Evolutionary conservation across 2,329 filamentous ascomycete genomes (phyloP).

Genomic region (Paraconiothyrium sp.): DNA sequence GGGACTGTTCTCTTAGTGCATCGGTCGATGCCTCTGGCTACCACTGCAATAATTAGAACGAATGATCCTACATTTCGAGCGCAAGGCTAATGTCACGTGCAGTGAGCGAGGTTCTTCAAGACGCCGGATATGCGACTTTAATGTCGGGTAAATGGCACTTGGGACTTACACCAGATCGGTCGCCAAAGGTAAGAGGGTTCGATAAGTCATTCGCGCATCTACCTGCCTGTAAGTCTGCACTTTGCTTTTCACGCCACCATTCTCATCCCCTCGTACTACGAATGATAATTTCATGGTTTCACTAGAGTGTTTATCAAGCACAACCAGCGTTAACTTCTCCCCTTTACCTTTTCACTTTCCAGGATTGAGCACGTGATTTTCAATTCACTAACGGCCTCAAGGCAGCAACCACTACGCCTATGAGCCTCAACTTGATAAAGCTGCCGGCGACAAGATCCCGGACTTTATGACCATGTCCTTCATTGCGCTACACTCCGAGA

Average conservation of each 20-base stretch:
- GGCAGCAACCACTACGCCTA: constrained; percentile 62
- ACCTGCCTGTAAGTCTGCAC: constrained; percentile 58
- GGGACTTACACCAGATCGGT: constrained; percentile 66
- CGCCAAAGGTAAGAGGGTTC: constrained; percentile 67
- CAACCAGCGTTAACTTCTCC: too few species aligned
- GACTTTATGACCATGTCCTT: constrained; percentile 55
- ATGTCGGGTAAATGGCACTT: constrained; percentile 73
- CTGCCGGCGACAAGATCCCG: constrained; percentile 44
- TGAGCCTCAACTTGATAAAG: constrained; percentile 56
- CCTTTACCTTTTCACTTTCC: neutral
- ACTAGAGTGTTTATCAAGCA: too few species aligned
- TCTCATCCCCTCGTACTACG: neutral
- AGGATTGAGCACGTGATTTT: neutral
- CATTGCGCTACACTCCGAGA: constrained; percentile 52
- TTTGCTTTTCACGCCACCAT: neutral
- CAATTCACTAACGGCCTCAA: constrained; percentile 10
- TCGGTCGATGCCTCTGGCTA: too few species aligned
- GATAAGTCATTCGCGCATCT: constrained; percentile 68
- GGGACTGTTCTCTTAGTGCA: too few species aligned
- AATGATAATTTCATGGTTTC: too few species aligned
- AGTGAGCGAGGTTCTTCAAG: constrained; percentile 66
- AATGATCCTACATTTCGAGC: too few species aligned
- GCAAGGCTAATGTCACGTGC: constrained; percentile 38
- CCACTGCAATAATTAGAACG: too few species aligned
- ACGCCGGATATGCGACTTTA: constrained; percentile 67